These are phyloP conservation scores for Lipomyces kockii DNA, from an alignment of 805 yeast genomes.

Conservation along the genomic window DNA sequence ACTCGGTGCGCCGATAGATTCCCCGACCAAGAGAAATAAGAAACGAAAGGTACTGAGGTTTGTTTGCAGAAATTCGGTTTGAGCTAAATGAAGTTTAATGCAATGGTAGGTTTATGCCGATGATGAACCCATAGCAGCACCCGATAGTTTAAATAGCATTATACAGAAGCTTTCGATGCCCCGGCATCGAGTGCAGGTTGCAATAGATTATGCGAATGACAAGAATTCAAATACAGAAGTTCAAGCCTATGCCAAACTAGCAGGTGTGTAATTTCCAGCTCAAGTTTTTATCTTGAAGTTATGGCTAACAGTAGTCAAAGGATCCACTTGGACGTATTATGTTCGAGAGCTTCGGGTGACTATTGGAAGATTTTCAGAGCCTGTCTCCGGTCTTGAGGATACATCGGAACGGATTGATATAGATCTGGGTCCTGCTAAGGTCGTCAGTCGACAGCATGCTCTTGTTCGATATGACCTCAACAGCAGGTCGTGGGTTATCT, in stretches of 20 bases:
- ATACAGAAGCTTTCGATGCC: constrained; percentile 73
- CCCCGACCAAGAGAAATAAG: constrained; percentile 21
- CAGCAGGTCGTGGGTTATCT: constrained; percentile 82
- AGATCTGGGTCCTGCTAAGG: constrained; percentile 95
- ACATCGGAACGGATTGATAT: constrained; percentile 61
- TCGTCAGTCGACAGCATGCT: constrained; percentile 93
- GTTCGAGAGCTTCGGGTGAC: constrained; percentile 75
- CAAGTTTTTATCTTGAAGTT: background rate
- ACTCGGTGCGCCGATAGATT: constrained; percentile 6
- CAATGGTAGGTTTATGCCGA: constrained; percentile 16
- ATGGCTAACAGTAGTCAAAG: constrained; percentile 9
- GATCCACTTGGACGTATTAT: constrained; percentile 84
- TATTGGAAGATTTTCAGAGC: constrained; percentile 82
- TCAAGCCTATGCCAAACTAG: constrained; percentile 97
- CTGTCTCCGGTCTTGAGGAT: constrained; percentile 34
- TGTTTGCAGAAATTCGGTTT: background rate
- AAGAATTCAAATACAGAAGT: constrained; percentile 70
- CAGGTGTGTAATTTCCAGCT: constrained; percentile 56
- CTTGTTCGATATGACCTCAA: constrained; percentile 74
- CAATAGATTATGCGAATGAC: constrained; percentile 73
- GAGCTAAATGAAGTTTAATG: background rate
- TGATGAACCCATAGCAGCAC: constrained; percentile 20
- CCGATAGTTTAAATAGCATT: constrained; percentile 44
- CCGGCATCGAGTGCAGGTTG: constrained; percentile 74
- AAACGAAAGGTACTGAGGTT: constrained; percentile 28